Evolutionary conservation across 2,329 filamentous ascomycete genomes (phyloP).

Genomic region (Penicillium olsonii): DNA sequence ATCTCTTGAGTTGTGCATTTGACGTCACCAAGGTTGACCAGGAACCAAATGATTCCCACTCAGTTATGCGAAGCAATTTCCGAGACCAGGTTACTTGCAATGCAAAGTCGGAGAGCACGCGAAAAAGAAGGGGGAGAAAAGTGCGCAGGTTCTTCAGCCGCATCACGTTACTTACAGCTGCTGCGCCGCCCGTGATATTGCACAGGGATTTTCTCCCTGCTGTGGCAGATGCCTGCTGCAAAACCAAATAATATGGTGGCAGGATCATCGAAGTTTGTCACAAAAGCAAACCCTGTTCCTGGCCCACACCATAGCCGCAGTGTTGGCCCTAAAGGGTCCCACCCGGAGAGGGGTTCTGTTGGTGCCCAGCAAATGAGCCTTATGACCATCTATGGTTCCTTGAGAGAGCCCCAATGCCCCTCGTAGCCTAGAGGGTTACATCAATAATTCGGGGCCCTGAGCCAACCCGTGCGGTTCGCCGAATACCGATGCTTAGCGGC

Average conservation of each 20-base stretch:
- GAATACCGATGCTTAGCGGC: background rate
- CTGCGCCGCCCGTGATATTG: slow-evolving; percentile 10
- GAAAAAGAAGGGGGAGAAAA: no score
- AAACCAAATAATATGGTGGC: background rate
- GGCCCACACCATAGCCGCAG: slow-evolving; percentile 10
- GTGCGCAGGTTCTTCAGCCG: background rate
- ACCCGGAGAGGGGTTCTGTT: slow-evolving; percentile 7
- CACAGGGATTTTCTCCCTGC: slow-evolving; percentile 1
- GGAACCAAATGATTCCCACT: no score
- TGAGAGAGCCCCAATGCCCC: slow-evolving; percentile 15
- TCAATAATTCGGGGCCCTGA: slow-evolving; percentile 10
- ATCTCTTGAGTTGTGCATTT: no score
- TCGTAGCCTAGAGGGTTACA: slow-evolving; percentile 6
- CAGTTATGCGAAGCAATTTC: no score
- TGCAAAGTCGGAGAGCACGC: no score
- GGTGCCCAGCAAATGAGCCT: slow-evolving; percentile 7
- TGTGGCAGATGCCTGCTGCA: slow-evolving; percentile 12
- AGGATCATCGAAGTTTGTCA: slow-evolving; percentile 13
- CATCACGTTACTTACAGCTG: background rate
- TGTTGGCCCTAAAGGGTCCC: slow-evolving; percentile 8
- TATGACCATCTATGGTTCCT: slow-evolving; percentile 2
- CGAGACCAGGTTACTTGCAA: no score
- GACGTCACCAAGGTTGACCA: no score
- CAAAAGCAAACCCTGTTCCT: slow-evolving; percentile 10
- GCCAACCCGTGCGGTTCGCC: slow-evolving; percentile 1